Base-by-base conservation (phyloP, 257 asterid genomes). In the Solanum appendiculatum region DNA sequence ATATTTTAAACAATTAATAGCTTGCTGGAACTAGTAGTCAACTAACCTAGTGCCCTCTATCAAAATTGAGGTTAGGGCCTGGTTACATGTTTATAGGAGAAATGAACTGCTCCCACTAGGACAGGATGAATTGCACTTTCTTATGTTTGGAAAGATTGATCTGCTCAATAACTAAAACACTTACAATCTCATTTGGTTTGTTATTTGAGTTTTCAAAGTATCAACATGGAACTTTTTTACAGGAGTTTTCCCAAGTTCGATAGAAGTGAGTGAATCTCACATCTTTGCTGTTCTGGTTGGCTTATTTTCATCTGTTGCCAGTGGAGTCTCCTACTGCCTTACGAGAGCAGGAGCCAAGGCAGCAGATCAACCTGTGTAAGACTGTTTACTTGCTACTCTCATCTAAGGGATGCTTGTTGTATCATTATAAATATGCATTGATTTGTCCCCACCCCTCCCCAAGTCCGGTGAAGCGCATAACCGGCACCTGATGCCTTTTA, bases 341-440 rank as follows among this genome's bases (percentile, higher is more conserved):
- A 89, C 85, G 21, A 88, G 89, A 90, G 92, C 93, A 84, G 93
- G 91, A 85, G 93, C 93, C 21, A 89, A 89, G 88, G 88, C 89
- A 81, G 85, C 91, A 73, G 93, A 91, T 78, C 92, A 91, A 88
- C 91, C 93, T 42, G 86, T 91, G 93, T 91, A 91, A 89, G 91
- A 86, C 72, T 63, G 46, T 77, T 83, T n/a, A 36, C 36, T 85
- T 77, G 33, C 74, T 74, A 37, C 66, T 46, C 75, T 86, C 42
- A 29, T 60, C 68, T 72, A 74, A 37, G 27, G 9, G 12, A 40
- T 21, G 60, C 5, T 44, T 68, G 39, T 15, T 83, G 70, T 42
- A 44, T 78, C 64, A 78, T 44, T 78, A 78, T 78, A 14, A 42
- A 78, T 78, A 44, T 78, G 84, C 25, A 1, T 77, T 37, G 34